phyloP scores from a whole-genome alignment of 768 basidiomycete genomes.

The Boletus tomentosulus region DNA sequence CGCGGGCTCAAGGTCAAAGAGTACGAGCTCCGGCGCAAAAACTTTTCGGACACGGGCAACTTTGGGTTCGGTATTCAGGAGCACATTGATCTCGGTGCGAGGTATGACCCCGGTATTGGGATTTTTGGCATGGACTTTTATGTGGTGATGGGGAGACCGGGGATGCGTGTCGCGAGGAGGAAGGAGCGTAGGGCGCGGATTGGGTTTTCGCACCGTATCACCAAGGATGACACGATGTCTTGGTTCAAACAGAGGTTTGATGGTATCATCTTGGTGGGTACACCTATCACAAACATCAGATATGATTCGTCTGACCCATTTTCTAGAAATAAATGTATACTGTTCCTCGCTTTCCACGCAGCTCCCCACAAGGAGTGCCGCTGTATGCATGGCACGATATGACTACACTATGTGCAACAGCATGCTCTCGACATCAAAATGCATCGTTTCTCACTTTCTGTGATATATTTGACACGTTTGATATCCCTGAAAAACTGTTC shows the following conservation, averaged over 20 bases:
- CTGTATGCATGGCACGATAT: conserved; percentile 25
- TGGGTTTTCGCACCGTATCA: conserved; percentile 86
- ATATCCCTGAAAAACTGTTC: not conserved
- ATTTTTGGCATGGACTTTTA: conserved; percentile 99
- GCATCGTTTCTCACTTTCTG: conserved; percentile 2
- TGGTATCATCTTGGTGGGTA: conserved; percentile 87
- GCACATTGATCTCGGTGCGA: conserved; percentile 98
- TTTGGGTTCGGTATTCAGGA: conserved; percentile 99
- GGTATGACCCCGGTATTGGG: conserved; percentile 98
- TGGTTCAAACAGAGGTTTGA: conserved; percentile 99
- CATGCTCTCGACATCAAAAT: conserved; percentile 25
- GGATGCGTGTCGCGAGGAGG: conserved; percentile 84
- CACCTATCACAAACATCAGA: not conserved
- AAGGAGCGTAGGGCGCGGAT: conserved; percentile 85
- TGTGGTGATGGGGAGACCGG: conserved; percentile 95
- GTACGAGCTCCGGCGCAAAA: conserved; percentile 94
- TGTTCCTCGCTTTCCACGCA: not conserved
- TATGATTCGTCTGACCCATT: not conserved
- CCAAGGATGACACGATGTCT: conserved; percentile 92
- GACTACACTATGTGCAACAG: conserved; percentile 23
- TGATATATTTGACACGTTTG: not conserved
- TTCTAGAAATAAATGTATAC: conserved; percentile 25
- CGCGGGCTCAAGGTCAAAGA: conserved; percentile 99
- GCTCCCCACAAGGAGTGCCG: conserved; percentile 3
- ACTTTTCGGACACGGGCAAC: conserved; percentile 99